Evolutionary conservation across 768 basidiomycete genomes (phyloP), one percentile per base, ranked within the genome.

Genomic region (Gloeophyllum trabeum): DNA sequence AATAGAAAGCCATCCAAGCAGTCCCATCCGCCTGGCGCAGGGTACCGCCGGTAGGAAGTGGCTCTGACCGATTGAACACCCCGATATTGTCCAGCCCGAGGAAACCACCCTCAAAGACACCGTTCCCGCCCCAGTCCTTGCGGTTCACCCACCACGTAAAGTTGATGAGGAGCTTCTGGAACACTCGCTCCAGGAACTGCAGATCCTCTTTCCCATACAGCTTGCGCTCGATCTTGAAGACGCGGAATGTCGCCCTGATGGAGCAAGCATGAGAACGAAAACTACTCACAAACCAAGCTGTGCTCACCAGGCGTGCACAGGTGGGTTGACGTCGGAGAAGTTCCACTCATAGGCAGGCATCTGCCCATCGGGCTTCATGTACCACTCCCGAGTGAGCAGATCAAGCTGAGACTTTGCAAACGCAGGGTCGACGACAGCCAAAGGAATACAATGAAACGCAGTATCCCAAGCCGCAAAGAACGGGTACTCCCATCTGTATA

Each of bases 71-170:
- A 64, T 99, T 99, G 70, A 99, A 99, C 4, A 89, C 79, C 10
- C 92, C 92, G 47, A 99, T 98, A 54, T 99, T 99, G 66, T 99
- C 96, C 32, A 99, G 67, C 23, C 96, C 96, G 28, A 99, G 73
- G 69, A 99, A 98, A 16, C 96, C 96, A 39, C 96, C 96, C 60
- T 98, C 96, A 52, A 99, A 99, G 37, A 99, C 89, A 55, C 93
- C 93, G 61, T 91, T 81, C 22, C 96, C 96, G 13, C 77, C 92
- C 40, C 81, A 72, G 53, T 99, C 96, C 62, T 99, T 99, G 43
- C 94, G 81, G 60, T 99, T 98, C 16, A 98, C 94, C 94, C 94
- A 98, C 91, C 93, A 97, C 36, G 96, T 99, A 57, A 97, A 98
- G 63, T 99, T 97, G 28, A 99, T 66, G 16, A 99, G 62, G 40